These are phyloP conservation scores for Hygrocybe punicea DNA, from an alignment of 768 basidiomycete genomes.

Conservation along the genomic window DNA sequence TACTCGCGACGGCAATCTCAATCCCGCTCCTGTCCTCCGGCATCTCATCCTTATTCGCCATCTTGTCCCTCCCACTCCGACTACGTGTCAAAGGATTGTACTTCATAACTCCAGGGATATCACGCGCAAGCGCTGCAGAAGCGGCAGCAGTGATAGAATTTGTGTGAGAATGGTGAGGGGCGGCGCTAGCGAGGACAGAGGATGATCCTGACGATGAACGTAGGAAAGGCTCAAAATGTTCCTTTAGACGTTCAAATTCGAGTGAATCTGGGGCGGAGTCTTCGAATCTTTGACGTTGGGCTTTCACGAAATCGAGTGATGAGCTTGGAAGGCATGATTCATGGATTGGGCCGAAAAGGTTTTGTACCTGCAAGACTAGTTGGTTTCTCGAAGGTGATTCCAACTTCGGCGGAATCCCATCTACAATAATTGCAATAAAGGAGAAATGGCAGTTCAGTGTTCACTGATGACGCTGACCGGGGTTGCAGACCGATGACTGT, in stretches of 20 bases:
- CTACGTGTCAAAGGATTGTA: slow-evolving; percentile 61
- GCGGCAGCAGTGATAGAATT: slow-evolving; percentile 87
- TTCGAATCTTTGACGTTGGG: slow-evolving; percentile 87
- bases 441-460: slow-evolving; percentile 86
- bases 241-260: slow-evolving; percentile 92
- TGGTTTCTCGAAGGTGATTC: slow-evolving; percentile 93
- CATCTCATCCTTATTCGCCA: slow-evolving; percentile 72
- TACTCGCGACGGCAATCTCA: slow-evolving; percentile 56
- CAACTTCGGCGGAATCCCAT: slow-evolving; percentile 92
- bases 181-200: slow-evolving; percentile 45
- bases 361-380: slow-evolving; percentile 86
- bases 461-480: slow-evolving; percentile 65
- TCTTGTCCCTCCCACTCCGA: slow-evolving; percentile 56
- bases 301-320: slow-evolving; percentile 46
- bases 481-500: slow-evolving; percentile 48
- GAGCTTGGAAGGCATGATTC: not conserved
- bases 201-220: slow-evolving; percentile 75
- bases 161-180: slow-evolving; percentile 69
- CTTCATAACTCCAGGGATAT: slow-evolving; percentile 78
- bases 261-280: slow-evolving; percentile 79
- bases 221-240: slow-evolving; percentile 95
- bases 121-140: slow-evolving; percentile 81
- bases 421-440: slow-evolving; percentile 89
- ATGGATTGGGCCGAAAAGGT: not conserved
- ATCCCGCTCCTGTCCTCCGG: slow-evolving; percentile 70